phyloP scores from a whole-genome alignment of 306 rosid genomes.

The Glycyrrhiza uralensis region DNA sequence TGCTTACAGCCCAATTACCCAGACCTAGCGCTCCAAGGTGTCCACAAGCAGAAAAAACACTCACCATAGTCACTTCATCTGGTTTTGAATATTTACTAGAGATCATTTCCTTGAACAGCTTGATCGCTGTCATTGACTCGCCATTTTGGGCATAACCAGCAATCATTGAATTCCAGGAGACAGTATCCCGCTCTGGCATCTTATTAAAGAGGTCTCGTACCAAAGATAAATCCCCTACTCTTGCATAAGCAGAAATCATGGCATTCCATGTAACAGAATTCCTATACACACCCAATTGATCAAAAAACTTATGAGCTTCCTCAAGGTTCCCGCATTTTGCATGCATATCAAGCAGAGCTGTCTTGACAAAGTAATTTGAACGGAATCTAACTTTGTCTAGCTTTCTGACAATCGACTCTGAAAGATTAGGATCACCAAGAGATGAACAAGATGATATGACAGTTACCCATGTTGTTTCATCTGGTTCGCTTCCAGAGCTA shows the following conservation, averaged over 20 bases:
- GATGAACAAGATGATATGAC: constrained; percentile 52
- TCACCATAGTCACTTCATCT: constrained; percentile 66
- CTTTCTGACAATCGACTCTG: constrained; percentile 34
- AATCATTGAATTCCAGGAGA: constrained; percentile 71
- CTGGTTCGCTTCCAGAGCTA: constrained; percentile 34
- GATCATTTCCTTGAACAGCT: constrained; percentile 58
- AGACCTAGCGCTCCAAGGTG: constrained; percentile 61
- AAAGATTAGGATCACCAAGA: constrained; percentile 40
- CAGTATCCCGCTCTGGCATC: constrained; percentile 54
- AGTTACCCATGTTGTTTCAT: constrained; percentile 60
- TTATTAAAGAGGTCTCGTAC: constrained; percentile 57
- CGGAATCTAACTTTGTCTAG: constrained; percentile 32
- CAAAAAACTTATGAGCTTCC: constrained; percentile 50
- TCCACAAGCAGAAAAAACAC: constrained; percentile 70
- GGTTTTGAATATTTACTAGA: constrained; percentile 35
- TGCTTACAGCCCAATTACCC: constrained; percentile 57
- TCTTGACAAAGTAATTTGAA: constrained; percentile 52
- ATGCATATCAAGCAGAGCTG: constrained; percentile 65
- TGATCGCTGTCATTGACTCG: constrained; percentile 45
- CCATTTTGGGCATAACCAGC: constrained; percentile 72
- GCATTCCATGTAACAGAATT: constrained; percentile 58
- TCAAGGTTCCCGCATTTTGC: constrained; percentile 61
- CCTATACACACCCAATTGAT: constrained; percentile 38
- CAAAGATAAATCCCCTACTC: constrained; percentile 44
- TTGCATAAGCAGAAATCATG: constrained; percentile 67